phyloP scores from a whole-genome alignment of 345 rosid species.

The Barbarea vulgaris region DNA sequence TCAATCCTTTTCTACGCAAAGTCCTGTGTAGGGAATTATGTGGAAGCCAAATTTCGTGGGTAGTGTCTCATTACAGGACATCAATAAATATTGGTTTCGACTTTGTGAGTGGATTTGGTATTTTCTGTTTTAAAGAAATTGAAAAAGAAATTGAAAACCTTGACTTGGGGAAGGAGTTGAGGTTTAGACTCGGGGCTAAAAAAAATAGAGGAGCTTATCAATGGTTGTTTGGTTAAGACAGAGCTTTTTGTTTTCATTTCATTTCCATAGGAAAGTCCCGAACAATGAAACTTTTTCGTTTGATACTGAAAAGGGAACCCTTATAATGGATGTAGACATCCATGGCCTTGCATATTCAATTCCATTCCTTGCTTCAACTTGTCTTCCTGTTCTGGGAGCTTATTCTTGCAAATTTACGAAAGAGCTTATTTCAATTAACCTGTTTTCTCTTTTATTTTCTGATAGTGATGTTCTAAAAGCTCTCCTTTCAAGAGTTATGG shows the following conservation, averaged over 20 bases:
- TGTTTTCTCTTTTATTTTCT: slow-evolving; percentile 30
- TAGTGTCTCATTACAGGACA: slow-evolving; percentile 3
- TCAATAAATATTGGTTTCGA: slow-evolving; percentile 8
- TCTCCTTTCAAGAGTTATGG: slow-evolving; percentile 71
- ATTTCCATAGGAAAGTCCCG: slow-evolving; percentile 8
- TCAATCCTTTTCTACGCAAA: background rate
- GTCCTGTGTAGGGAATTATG: background rate
- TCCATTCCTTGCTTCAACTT: slow-evolving; percentile 2
- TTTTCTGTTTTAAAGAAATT: background rate
- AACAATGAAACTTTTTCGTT: slow-evolving; percentile 14
- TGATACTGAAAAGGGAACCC: background rate
- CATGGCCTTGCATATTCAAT: slow-evolving; percentile 3
- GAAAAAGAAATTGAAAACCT: background rate
- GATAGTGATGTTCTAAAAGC: slow-evolving; percentile 66
- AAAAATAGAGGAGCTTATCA: background rate
- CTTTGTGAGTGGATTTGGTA: background rate
- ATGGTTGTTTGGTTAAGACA: background rate
- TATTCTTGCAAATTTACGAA: background rate
- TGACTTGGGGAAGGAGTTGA: slow-evolving; percentile 5
- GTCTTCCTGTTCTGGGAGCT: background rate
- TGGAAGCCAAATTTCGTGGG: background rate
- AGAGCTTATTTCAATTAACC: slow-evolving; percentile 11
- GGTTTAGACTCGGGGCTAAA: background rate
- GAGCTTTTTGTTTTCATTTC: slow-evolving; percentile 12
- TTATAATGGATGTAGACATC: slow-evolving; percentile 8